Evolutionary conservation across 139 green algal genomes (phyloP).

Genomic region (Raphidocelis subcapitata): DNA sequence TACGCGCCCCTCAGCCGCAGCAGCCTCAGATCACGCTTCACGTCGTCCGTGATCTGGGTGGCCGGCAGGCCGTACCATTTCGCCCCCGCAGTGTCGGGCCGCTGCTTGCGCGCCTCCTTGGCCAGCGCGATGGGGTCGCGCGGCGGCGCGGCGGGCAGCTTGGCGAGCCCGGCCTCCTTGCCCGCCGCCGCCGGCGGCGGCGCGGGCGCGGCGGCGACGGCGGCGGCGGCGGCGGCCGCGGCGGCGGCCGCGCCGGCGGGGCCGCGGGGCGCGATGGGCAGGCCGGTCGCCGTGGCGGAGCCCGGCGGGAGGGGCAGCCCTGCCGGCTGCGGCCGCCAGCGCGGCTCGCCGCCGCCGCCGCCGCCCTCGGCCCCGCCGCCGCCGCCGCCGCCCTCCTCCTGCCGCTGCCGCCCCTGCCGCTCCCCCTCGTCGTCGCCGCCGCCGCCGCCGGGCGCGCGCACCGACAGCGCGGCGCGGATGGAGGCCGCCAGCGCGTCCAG

Average conservation of each 20-base stretch:
- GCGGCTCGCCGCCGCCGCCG: too few relatives aligned
- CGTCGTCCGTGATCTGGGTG: constrained; percentile 57
- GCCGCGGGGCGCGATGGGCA: too few relatives aligned
- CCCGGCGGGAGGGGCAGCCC: too few relatives aligned
- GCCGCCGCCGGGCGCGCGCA: constrained; percentile 2
- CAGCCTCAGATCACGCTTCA: constrained; percentile 76
- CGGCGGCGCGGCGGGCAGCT: not conserved
- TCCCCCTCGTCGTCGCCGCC: not conserved
- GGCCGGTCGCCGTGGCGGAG: too few relatives aligned
- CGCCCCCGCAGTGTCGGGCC: constrained; percentile 13
- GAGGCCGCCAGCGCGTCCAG: constrained; percentile 24
- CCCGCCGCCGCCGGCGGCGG: not conserved
- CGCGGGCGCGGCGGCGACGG: not conserved
- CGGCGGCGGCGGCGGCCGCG: not conserved
- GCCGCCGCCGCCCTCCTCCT: not conserved
- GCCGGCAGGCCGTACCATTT: constrained; percentile 63
- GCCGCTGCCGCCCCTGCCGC: not conserved
- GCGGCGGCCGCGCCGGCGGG: not conserved
- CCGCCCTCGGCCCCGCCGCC: not conserved
- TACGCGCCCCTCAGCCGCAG: constrained; percentile 74
- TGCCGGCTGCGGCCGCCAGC: too few relatives aligned
- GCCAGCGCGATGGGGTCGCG: constrained; percentile 4
- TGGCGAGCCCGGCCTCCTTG: not conserved
- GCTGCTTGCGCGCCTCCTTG: constrained; percentile 7
- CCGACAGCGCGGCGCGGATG: constrained; percentile 7